Base-by-base conservation (phyloP, 1,284 basidiomycete genomes). In the Ceratobasidium sp. region DNA sequence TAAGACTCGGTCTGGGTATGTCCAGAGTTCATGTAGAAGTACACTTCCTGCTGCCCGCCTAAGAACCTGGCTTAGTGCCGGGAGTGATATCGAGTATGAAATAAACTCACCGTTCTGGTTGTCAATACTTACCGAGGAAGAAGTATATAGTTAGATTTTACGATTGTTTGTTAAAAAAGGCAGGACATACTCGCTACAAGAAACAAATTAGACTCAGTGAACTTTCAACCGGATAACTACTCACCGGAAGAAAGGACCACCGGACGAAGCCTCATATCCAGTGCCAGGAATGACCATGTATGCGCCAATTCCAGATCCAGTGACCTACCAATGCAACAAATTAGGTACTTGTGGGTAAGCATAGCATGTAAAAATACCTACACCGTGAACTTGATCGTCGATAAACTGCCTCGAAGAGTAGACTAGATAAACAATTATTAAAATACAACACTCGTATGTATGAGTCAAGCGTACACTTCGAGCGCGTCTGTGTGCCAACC, bases 231-330 rank as follows among this genome's bases (percentile, higher is more conserved):
- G 29, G 47, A 22, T 24, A n/a, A n/a, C 31, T 36, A 41, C 60
- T 63, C 60, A 63, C 60, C 75, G 54, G 65, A 74, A 74, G 67
- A 77, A 76, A 0, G 85, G 85, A 6, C 85, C 85, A 4, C 85
- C 85, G 51, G 85, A 86, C 29, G 79, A 79, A 11, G 77, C 74
- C 75, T 86, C 85, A 75, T 83, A 86, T 0, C 84, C 84, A 3
- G 79, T 82, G 27, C 82, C 82, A 44, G 85, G 83, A 36, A 85
- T 82, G 60, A 86, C 81, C 81, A 60, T 63, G 57, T 56, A 73
- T 50, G 41, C 54, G 22, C 73, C 73, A 65, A 74, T 66, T n/a
- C 51, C 51, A 4, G 73, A 54, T 2, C 73, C 73, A n/a, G 73
- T 74, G 27, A 74, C 67, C 67, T 72, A 22, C 6, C 22, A 57